Evolutionary conservation across 2,329 filamentous ascomycete genomes (phyloP), one percentile per base, ranked within the genome.

Genomic region (Gnomoniopsis smithogilvyi): DNA sequence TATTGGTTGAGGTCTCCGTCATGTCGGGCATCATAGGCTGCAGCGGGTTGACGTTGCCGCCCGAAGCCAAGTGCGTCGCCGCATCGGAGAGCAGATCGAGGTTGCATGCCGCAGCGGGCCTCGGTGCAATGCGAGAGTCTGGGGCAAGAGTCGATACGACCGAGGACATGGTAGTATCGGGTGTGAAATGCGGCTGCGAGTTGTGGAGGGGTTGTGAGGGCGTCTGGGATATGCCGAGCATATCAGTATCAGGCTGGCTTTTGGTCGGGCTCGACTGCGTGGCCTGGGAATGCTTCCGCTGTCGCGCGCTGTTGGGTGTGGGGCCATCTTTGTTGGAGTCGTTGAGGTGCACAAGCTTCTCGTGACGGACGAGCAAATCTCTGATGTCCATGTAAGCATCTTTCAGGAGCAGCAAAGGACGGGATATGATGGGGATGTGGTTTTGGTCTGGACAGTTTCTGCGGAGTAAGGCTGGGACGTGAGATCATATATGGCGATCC

Each of bases 321-420:
- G 67, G 74, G 63, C 73, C 77, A 67, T 85, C 81, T 65, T 83
- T 84, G 70, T 73, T 80, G 64, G 78, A 79, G 70, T 85, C 82
- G 72, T 83, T 85, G 68, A 85, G 78, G 69, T 87, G 84, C 66
- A 85, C 83, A 65, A 86, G 80, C 73, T 86, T 86, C 73, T 86
- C 82, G 73, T 87, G 84, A 63, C 84, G 79, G 63, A 85, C 82
- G 65, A 87, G 78, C 62, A 87, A 79, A 70, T 86, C 84, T 65
- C 83, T 86, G 74, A 83, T 84, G 73, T 85, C 78, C 81, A 84
- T 85, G 75, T 82, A 81, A 84, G 80, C 73, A 74, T 74, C 66
- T 68, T 67, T 67, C 67, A 48, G 43, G 30, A 26, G n/a, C 36
- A 53, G 54, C 21, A 57, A 59, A 21, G 24, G 36, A 34, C 30